These are phyloP conservation scores for Ambrosia trifida DNA, from an alignment of 129 eudicot species.

Conservation along the genomic window DNA sequence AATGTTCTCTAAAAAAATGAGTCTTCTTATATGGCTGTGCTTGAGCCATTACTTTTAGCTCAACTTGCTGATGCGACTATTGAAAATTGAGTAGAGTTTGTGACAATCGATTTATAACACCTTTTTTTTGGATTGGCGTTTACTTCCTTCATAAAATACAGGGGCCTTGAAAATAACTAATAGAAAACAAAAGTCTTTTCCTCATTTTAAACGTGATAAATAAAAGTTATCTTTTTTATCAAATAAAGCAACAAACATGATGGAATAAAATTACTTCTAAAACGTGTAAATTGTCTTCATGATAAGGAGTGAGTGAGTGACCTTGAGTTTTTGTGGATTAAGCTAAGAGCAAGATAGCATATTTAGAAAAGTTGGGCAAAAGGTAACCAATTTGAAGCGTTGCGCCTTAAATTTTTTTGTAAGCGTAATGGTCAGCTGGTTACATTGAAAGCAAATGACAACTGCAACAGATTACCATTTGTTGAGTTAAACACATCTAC, in stretches of 20 bases:
- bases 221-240: not conserved
- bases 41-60: slow-evolving; percentile 5
- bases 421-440: not conserved
- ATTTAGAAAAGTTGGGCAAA: not conserved
- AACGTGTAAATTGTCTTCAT: not conserved
- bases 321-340: not conserved
- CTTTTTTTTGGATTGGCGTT: not conserved
- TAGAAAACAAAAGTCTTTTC: not conserved
- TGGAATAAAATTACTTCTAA: not conserved
- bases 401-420: not conserved
- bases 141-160: not conserved
- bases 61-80: not conserved
- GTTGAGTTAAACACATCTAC: no score
- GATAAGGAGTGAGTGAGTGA: not conserved
- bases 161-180: not conserved
- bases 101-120: not conserved
- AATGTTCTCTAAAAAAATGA: not conserved
- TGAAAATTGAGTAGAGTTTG: not conserved
- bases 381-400: not conserved
- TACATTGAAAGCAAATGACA: not conserved
- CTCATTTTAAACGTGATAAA: not conserved
- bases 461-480: not conserved
- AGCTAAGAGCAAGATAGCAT: not conserved
- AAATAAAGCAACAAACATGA: not conserved
- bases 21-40: not conserved